Evolutionary conservation across 768 basidiomycete genomes (phyloP).

Genomic region (Mycena sanguinolenta): DNA sequence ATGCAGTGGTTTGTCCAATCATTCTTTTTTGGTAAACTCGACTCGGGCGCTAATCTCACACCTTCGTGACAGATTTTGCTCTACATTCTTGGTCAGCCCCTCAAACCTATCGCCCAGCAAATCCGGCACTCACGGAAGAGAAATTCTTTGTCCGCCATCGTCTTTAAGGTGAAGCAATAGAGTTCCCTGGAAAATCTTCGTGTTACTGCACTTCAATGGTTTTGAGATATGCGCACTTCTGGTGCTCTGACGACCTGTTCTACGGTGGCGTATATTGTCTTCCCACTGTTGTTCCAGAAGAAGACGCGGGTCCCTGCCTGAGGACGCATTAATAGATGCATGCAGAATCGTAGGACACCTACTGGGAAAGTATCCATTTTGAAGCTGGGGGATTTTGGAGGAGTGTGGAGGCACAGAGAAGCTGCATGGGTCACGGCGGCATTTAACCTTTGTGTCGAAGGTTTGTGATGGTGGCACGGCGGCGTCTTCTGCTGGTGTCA

Average conservation of each 20-base stretch:
- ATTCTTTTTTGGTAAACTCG: no score
- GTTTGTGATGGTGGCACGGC: no score
- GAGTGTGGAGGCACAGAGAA: no score
- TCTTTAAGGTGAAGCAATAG: background rate
- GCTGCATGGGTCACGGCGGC: no score
- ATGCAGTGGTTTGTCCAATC: no score
- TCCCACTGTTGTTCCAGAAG: background rate
- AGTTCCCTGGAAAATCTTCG: background rate
- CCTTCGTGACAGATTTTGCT: background rate
- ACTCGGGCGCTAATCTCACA: background rate
- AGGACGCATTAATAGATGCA: background rate
- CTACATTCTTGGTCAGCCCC: background rate
- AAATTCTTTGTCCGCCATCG: background rate
- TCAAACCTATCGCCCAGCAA: background rate
- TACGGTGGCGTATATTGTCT: background rate
- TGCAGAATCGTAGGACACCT: background rate
- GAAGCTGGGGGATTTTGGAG: no score
- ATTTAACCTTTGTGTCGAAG: no score
- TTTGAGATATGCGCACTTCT: background rate
- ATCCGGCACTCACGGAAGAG: background rate
- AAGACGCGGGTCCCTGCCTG: background rate
- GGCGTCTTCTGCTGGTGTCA: no score
- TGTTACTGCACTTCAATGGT: background rate
- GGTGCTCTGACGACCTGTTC: background rate
- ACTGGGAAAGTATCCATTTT: background rate